A percentile compares a stretch with the other conserved stretches of the same genome.
Conservation (phyloP, 768 basidiomycete species). For the Royoungia palumana region DNA sequence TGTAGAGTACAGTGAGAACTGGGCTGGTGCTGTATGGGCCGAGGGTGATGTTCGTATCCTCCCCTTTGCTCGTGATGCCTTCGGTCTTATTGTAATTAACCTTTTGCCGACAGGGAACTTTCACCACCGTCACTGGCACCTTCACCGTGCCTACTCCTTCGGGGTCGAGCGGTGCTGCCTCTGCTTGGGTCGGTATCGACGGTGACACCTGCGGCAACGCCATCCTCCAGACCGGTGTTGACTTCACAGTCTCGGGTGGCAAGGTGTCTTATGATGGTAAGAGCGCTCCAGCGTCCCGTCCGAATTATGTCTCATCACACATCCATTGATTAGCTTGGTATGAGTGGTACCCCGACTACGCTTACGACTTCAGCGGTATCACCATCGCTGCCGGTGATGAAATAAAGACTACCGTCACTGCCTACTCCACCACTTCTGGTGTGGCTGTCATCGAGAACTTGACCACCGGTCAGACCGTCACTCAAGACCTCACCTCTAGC, state of each 20-base stretch:
- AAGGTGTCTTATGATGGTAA: constrained; percentile 1
- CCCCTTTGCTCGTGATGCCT: not conserved
- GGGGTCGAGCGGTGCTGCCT: constrained; percentile 9
- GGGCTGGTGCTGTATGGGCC: constrained; percentile 18
- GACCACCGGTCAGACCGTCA: not conserved
- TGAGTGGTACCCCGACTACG: constrained; percentile 4
- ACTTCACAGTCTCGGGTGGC: constrained; percentile 5
- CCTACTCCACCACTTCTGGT: not conserved
- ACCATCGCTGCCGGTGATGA: not conserved
- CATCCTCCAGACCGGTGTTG: constrained; percentile 21
- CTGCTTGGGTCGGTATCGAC: constrained; percentile 27
- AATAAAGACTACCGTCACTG: not conserved
- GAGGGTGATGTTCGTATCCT: constrained; percentile 7
- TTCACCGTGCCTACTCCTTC: constrained; percentile 18
- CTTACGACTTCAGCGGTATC: not conserved
- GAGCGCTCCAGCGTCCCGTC: not conserved
- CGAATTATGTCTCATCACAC: not conserved
- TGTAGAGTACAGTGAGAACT: constrained; percentile 15
- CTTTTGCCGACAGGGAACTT: constrained; percentile 14
- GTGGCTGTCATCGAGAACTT: not conserved
- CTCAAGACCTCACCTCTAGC: not conserved
- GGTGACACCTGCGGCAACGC: constrained; percentile 11
- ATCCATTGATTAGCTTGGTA: constrained; percentile 2
- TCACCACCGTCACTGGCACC: constrained; percentile 17
- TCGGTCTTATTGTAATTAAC: constrained; percentile 5